Conservation (phyloP, 768 basidiomycete genomes). For the Lactarius hatsudake region DNA sequence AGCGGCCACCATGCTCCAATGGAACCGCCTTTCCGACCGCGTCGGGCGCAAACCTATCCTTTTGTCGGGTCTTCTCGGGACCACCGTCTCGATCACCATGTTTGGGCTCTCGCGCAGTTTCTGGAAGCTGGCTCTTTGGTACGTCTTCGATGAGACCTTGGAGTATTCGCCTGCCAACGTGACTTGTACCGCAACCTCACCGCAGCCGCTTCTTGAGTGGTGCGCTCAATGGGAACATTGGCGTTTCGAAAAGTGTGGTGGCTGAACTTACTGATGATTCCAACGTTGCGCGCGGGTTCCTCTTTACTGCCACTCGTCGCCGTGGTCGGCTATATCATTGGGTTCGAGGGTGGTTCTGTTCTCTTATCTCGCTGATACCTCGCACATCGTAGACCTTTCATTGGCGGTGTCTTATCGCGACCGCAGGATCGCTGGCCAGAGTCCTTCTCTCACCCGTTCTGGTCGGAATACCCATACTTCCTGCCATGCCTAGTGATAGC, state of each 20-base stretch:
- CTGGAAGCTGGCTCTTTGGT: conserved; percentile 30
- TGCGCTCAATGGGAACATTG: background rate
- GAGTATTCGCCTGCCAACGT: background rate
- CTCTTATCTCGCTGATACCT: background rate
- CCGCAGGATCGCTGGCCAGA: conserved; percentile 15
- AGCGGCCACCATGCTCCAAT: conserved; percentile 38
- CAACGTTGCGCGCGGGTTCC: conserved; percentile 45
- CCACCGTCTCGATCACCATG: conserved; percentile 20
- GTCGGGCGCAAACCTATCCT: conserved; percentile 42
- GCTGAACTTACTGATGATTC: conserved; percentile 50
- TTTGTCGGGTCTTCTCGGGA: conserved; percentile 37
- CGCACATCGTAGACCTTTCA: conserved; percentile 7
- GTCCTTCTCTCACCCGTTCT: too few relatives aligned
- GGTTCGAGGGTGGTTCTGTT: background rate
- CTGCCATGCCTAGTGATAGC: too few relatives aligned
- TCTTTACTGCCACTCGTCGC: conserved; percentile 30
- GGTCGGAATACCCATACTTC: too few relatives aligned
- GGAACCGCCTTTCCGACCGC: conserved; percentile 44
- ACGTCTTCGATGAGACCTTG: background rate
- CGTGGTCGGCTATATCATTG: background rate
- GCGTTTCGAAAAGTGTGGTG: conserved; percentile 59
- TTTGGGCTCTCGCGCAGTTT: conserved; percentile 39
- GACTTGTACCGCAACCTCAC: background rate
- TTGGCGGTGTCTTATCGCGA: conserved; percentile 26
- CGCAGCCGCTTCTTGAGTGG: background rate